Evolutionary conservation across 805 yeast genomes (phyloP).

Genomic region (Saccharomyces eubayanus): DNA sequence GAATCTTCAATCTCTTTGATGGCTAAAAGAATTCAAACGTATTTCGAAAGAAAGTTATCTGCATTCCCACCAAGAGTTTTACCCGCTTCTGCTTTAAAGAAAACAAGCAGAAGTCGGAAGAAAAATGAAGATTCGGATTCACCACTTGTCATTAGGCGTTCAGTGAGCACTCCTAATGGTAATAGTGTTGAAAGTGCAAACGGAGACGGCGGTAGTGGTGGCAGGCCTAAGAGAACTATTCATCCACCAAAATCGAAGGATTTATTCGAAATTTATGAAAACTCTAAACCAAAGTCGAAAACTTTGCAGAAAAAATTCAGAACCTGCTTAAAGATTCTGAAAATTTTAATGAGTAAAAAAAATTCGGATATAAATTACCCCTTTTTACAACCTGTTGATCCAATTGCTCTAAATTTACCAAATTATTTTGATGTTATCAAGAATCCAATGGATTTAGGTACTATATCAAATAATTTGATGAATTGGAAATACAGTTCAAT

Average conservation of each 20-base stretch:
- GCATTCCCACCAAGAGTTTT: conserved; percentile 65
- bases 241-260: conserved; percentile 96
- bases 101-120: conserved; percentile 20
- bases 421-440: conserved; percentile 78
- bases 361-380: conserved; percentile 82
- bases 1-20: conserved; percentile 77
- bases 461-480: conserved; percentile 68
- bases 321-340: conserved; percentile 72
- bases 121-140: not conserved
- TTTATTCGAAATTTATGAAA: conserved; percentile 66
- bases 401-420: conserved; percentile 88
- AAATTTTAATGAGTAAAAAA: conserved; percentile 76
- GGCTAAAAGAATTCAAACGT: conserved; percentile 85
- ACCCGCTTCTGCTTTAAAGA: conserved; percentile 23
- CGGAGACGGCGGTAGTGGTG: conserved; percentile 27
- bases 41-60: conserved; percentile 87
- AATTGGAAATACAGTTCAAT: conserved; percentile 85
- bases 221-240: conserved; percentile 87
- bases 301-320: conserved; percentile 83
- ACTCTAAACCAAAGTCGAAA: conserved; percentile 69
- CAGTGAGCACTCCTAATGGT: not conserved
- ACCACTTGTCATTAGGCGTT: not conserved
- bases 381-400: conserved; percentile 88
- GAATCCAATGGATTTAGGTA: conserved; percentile 91
- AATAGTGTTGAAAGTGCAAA: not conserved